These are phyloP conservation scores for Cucurbita argyrosperma DNA, from an alignment of 306 rosid genomes.

Conservation along the genomic window DNA sequence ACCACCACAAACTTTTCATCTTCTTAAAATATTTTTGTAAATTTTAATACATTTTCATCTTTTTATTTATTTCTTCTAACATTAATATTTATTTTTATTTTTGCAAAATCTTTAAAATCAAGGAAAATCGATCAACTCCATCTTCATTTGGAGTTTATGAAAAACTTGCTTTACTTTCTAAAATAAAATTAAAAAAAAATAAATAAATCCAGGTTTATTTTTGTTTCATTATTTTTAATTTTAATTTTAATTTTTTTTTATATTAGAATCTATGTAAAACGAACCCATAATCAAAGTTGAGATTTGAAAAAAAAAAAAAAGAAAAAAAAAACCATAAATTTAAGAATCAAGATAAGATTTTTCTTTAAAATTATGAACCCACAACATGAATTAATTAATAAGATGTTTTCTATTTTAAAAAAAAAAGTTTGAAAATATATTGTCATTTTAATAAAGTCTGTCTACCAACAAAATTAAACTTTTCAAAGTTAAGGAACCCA, in stretches of 20 bases:
- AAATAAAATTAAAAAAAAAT: not conserved
- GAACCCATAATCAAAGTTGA: no score
- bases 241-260: no score
- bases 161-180: not conserved
- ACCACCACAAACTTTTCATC: not conserved
- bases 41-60: not conserved
- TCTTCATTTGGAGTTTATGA: no score
- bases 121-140: not conserved
- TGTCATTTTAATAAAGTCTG: not conserved
- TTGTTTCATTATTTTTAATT: no score
- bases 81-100: not conserved
- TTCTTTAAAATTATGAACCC: not conserved
- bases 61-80: not conserved
- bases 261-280: no score
- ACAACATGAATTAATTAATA: not conserved
- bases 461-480: not conserved
- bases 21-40: not conserved
- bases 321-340: not conserved
- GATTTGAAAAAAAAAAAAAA: no score
- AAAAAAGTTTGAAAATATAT: not conserved
- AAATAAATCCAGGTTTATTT: no score
- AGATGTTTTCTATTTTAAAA: not conserved
- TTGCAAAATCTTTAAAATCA: not conserved
- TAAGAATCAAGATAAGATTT: not conserved
- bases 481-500: not conserved